A percentile compares a stretch with the other conserved stretches of the same genome.
These are phyloP conservation scores for Hypericum androsaemum DNA, from an alignment of 345 rosid species.

Conservation along the genomic window DNA sequence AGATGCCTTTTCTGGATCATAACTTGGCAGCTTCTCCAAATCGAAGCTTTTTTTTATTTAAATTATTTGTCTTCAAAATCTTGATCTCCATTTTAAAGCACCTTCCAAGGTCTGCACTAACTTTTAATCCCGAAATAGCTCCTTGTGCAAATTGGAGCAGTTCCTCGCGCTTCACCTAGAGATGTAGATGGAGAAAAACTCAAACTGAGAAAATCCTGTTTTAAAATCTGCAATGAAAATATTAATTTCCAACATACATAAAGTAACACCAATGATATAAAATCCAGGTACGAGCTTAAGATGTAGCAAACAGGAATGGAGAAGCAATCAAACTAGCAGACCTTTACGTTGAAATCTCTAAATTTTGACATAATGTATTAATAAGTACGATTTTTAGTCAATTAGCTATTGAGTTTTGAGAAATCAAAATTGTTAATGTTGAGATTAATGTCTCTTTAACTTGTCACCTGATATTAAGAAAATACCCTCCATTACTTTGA, in stretches of 20 bases:
- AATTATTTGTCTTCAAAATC: constrained; percentile 51
- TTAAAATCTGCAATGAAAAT: neutral
- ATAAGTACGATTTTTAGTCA: too few species aligned
- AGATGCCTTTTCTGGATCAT: constrained; percentile 34
- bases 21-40: constrained; percentile 26
- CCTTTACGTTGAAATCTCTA: too few species aligned
- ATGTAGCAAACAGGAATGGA: too few species aligned
- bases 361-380: too few species aligned
- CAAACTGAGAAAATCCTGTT: constrained; percentile 16
- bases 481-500: too few species aligned
- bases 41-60: constrained; percentile 34
- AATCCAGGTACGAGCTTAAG: too few species aligned
- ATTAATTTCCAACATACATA: neutral
- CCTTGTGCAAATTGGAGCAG: constrained; percentile 86
- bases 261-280: too few species aligned
- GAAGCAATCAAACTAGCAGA: too few species aligned
- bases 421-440: too few species aligned
- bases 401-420: too few species aligned
- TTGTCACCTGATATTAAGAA: too few species aligned
- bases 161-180: constrained; percentile 89
- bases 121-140: constrained; percentile 80
- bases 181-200: constrained; percentile 5
- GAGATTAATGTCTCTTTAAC: too few species aligned
- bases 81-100: constrained; percentile 55
- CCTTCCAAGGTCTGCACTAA: constrained; percentile 69